phyloP scores from a whole-genome alignment of 768 basidiomycete species.

The Heimioporus sp. region DNA sequence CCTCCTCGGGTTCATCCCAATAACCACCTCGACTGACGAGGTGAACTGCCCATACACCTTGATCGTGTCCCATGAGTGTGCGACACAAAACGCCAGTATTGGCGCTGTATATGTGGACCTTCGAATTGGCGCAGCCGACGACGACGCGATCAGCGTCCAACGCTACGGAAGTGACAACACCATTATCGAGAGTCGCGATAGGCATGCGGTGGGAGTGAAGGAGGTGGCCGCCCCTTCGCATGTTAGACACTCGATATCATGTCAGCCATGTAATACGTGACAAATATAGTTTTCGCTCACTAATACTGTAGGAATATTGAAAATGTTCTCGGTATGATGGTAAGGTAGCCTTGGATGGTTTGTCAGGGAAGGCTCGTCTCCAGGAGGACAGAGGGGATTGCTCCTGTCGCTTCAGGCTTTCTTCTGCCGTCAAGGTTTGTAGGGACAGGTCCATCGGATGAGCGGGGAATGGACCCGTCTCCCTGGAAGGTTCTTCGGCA shows the following conservation, averaged over 20 bases:
- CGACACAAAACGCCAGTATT: constrained; percentile 71
- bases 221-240: constrained; percentile 72
- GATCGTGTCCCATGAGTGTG: constrained; percentile 80
- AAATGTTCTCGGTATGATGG: constrained; percentile 68
- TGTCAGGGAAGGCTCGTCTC: constrained; percentile 14
- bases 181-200: constrained; percentile 42
- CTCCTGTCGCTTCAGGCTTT: constrained; percentile 29
- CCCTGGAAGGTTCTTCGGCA: constrained; percentile 32
- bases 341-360: neutral
- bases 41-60: constrained; percentile 91
- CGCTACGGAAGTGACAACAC: constrained; percentile 85
- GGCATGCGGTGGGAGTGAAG: constrained; percentile 62
- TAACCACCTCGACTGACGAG: constrained; percentile 69
- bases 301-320: constrained; percentile 66
- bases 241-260: constrained; percentile 61
- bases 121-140: constrained; percentile 82
- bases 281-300: constrained; percentile 38
- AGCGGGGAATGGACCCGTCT: constrained; percentile 32
- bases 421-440: constrained; percentile 35
- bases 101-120: constrained; percentile 84
- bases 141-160: constrained; percentile 83
- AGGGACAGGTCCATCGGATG: constrained; percentile 41
- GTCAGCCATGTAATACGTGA: neutral
- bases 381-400: constrained; percentile 24
- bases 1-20: constrained; percentile 25